Conservation (phyloP, 352 stramenopile genomes). For the Globisporangium barbulae region DNA sequence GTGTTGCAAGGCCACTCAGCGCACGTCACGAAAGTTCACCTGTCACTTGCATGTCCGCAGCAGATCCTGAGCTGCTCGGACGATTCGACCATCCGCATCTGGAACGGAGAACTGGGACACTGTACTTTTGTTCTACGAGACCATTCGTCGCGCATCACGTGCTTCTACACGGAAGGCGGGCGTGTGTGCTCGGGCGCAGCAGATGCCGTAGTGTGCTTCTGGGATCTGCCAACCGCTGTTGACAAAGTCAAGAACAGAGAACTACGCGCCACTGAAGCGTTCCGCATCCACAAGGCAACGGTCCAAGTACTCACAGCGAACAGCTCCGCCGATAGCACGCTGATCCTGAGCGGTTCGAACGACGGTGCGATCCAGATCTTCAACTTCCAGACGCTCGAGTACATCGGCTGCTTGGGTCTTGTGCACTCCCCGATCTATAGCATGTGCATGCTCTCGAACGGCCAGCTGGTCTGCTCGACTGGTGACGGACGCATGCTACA, state of each 20-base stretch:
- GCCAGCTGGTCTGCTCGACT: conserved; percentile 56
- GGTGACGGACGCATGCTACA: conserved; percentile 57
- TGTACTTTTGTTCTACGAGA: conserved; percentile 37
- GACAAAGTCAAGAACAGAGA: conserved; percentile 10
- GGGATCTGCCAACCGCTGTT: conserved; percentile 24
- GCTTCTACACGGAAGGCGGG: conserved; percentile 22
- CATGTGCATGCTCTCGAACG: conserved; percentile 24
- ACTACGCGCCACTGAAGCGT: conserved; percentile 24
- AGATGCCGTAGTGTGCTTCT: conserved; percentile 59
- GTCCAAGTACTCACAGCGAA: conserved; percentile 44
- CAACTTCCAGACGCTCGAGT: conserved; percentile 32
- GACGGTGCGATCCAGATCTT: conserved; percentile 75
- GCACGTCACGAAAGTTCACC: conserved; percentile 53
- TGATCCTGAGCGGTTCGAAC: conserved; percentile 69
- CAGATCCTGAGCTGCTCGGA: conserved; percentile 59
- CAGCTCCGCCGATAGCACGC: conserved; percentile 1
- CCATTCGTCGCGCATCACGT: conserved; percentile 55
- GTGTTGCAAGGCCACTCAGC: conserved; percentile 44
- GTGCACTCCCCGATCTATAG: conserved; percentile 57
- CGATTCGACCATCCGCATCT: conserved; percentile 57
- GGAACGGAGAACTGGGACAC: conserved; percentile 38
- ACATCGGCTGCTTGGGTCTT: conserved; percentile 42
- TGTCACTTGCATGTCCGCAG: conserved; percentile 22
- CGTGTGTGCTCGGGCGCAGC: conserved; percentile 58
- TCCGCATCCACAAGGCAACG: conserved; percentile 44